Percentiles rank a stretch among this genome's conserved stretches.
These are phyloP conservation scores for Penicillium verrucosum DNA, from an alignment of 2,329 filamentous ascomycete species.

Conservation along the genomic window DNA sequence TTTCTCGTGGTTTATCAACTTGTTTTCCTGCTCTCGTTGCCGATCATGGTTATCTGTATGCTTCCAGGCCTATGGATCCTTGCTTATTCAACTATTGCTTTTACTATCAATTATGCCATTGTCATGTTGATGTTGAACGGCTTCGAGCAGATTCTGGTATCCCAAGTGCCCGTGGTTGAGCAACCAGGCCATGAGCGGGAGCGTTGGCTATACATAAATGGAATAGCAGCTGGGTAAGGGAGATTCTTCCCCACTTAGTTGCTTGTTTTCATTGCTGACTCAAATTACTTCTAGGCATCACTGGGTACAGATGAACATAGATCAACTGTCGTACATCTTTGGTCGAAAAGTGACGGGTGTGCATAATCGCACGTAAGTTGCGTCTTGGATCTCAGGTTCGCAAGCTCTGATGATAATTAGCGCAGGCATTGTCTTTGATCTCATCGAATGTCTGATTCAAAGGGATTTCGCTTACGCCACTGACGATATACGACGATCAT, in stretches of 20 bases:
- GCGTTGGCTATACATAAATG: slow-evolving; percentile 78
- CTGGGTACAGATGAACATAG: slow-evolving; percentile 68
- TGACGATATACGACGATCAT: slow-evolving; percentile 56
- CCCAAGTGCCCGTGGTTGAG: slow-evolving; percentile 19
- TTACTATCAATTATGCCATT: slow-evolving; percentile 30
- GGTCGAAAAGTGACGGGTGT: slow-evolving; percentile 67
- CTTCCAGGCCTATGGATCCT: slow-evolving; percentile 36
- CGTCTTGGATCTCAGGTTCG: neutral
- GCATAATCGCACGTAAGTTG: slow-evolving; percentile 65
- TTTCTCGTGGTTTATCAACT: slow-evolving; percentile 60
- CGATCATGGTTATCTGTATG: slow-evolving; percentile 48
- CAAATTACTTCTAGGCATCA: slow-evolving; percentile 12
- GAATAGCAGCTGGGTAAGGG: slow-evolving; percentile 50
- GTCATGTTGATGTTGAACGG: slow-evolving; percentile 39
- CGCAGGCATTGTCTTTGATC: slow-evolving; percentile 68
- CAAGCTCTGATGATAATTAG: slow-evolving; percentile 20
- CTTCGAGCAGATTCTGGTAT: slow-evolving; percentile 50
- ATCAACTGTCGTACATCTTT: slow-evolving; percentile 70
- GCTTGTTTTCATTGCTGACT: slow-evolving; percentile 1
- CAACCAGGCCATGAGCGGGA: slow-evolving; percentile 54
- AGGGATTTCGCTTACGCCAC: slow-evolving; percentile 72
- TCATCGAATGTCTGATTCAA: slow-evolving; percentile 74
- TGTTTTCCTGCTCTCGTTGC: slow-evolving; percentile 58
- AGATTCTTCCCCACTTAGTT: slow-evolving; percentile 40
- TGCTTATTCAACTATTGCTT: slow-evolving; percentile 25